Evolutionary conservation across 2,329 filamentous ascomycete genomes (phyloP), one percentile per base, ranked within the genome.

Genomic region (Amphichorda felina): DNA sequence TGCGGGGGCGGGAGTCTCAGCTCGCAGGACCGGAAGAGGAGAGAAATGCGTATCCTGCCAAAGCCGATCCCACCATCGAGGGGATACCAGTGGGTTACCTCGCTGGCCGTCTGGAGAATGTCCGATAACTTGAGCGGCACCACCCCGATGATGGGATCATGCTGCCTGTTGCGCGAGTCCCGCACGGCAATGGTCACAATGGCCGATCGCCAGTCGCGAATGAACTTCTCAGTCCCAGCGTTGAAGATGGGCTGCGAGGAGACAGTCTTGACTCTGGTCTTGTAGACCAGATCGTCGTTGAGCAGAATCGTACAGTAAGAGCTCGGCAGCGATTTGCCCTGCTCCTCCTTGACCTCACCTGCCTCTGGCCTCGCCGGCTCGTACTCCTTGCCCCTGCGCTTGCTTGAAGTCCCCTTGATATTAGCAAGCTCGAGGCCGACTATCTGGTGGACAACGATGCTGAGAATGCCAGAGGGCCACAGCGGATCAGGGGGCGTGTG

Each of bases 231-330:
- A 0, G 88, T 95, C 40, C 89, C 89, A 3, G 91, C 88, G 47
- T 96, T 95, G 70, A 94, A 96, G 43, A 96, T 95, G 2, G 91
- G 91, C 54, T 93, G 88, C 35, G 85, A 93, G 25, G 83, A 93
- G 7, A 94, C 82, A 4, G 88, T 88, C 65, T 98, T 96, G 25
- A 85, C 76, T 50, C 91, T 76, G n/a, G 89, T 96, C 50, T 89
- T 87, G 65, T 95, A 96, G 14, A 87, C 73, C 45, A 94, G 60
- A 48, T 93, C 78, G 49, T 96, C 89, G 45, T 95, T 95, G 55
- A 83, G 68, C 9, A 91, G 61, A 37, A 98, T 88, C 2, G 87
- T 95, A 61, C 88, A 95, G 60, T 98, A 98, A 27, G 85, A 84
- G 41, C 82, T 94, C 0, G 91, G 91, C 21, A 96, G 64, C 34